These are phyloP conservation scores for Suillus subalutaceus DNA, from an alignment of 768 basidiomycete species.

Conservation along the genomic window DNA sequence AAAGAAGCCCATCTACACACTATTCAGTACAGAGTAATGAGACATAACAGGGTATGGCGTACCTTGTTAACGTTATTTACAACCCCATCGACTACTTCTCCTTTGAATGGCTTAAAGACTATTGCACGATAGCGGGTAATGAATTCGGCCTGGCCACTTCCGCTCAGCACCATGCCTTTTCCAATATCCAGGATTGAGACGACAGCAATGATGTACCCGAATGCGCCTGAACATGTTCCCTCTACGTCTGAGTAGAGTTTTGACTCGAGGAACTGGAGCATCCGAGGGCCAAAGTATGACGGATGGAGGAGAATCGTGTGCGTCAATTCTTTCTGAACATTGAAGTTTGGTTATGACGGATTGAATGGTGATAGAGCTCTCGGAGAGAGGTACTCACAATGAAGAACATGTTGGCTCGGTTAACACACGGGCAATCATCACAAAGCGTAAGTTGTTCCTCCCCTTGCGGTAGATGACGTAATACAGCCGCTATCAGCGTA, in stretches of 20 bases:
- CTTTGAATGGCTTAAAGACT: conserved; percentile 99
- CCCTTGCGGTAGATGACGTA: not conserved
- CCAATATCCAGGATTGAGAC: conserved; percentile 90
- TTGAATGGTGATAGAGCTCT: not conserved
- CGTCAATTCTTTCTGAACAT: conserved; percentile 86
- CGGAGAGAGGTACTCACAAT: conserved; percentile 50
- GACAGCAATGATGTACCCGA: conserved; percentile 93
- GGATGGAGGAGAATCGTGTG: conserved; percentile 97
- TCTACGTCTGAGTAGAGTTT: conserved; percentile 97
- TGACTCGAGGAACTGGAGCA: conserved; percentile 89
- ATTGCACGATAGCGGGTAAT: conserved; percentile 93
- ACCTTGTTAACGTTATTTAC: conserved; percentile 97
- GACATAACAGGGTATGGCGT: conserved; percentile 23
- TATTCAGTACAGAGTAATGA: conserved; percentile 5
- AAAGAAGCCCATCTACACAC: conserved; percentile 92
- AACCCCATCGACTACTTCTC: conserved; percentile 96
- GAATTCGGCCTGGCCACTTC: conserved; percentile 96
- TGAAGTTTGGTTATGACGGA: conserved; percentile 6
- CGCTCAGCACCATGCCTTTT: conserved; percentile 88
- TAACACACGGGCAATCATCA: not conserved
- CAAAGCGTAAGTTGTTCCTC: not conserved
- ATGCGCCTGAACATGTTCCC: conserved; percentile 94
- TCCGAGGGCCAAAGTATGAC: conserved; percentile 96
- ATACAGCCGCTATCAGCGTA: not conserved
- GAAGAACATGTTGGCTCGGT: conserved; percentile 58